Base-by-base conservation (phyloP, 495 filamentous ascomycete genomes). In the Schizothecium vesticola region DNA sequence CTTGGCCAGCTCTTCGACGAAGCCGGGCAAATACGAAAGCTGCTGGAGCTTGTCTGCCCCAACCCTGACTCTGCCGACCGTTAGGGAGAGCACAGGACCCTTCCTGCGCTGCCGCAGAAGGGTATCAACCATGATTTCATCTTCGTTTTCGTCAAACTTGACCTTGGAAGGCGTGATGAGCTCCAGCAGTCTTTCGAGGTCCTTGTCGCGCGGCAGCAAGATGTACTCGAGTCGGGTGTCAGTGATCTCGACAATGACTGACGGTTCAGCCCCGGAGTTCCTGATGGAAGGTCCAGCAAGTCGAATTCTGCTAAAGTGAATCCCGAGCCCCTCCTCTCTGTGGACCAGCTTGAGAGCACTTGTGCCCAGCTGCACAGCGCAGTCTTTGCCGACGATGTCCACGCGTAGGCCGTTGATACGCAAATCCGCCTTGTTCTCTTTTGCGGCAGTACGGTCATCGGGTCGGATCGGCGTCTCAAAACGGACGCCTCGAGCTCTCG, bases 91-190 rank as follows among this genome's bases (percentile, higher is more conserved):
- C 21, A 97, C 90, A n/a, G 90, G 86, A 2, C 94, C 96, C 75
- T 97, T 94, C 72, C 88, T 86, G 64, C 96, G 83, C 77, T 99
- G 96, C n/a, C 91, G 85, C 24, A 98, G 80, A 2, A 99, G 84
- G 0, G 91, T 97, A 68, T 98, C 95, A 12, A 98, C 83, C 80
- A 99, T 87, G 67, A 99, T 97, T 73, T 97, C 96, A 72, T 97
- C 93, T 13, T 81, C 80, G 69, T 93, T 91, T 59, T 91, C 87
- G 65, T 96, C 93, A 73, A 96, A 97, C 70, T 92, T 93, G 77
- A 95, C 87, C 69, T 92, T 94, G 2, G 93, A 97, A 0, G 96
- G 96, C 11, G 91, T 97, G 58, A 98, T 88, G 24, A 99, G 83
- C 31, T 90, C 89, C 16, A 99, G 80, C 8, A 99, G 84, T 58